A percentile compares a stretch with the other conserved stretches of the same genome.
Conservation (phyloP, 768 basidiomycete genomes). For the Mycena vitilis region DNA sequence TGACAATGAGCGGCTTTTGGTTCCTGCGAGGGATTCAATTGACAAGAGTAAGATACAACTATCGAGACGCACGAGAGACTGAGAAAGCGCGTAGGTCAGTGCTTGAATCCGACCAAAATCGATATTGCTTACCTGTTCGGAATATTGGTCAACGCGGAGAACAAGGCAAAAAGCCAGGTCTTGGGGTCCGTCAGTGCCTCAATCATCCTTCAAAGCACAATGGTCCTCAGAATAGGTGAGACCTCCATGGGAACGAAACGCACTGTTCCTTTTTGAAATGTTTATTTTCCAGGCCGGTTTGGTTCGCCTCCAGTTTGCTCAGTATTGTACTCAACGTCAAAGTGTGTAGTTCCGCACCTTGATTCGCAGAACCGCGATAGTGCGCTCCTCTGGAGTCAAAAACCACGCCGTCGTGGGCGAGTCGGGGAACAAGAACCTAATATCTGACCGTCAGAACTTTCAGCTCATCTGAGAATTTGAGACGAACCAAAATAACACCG, state of each 20-base stretch:
- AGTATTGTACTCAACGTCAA: no score
- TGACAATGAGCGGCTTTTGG: conserved; percentile 60
- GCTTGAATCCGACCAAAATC: not conserved
- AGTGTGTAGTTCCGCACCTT: conserved; percentile 51
- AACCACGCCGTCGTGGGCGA: conserved; percentile 73
- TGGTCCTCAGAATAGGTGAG: conserved; percentile 66
- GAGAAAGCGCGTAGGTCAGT: not conserved
- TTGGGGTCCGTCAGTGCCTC: conserved; percentile 66
- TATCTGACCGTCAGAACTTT: not conserved
- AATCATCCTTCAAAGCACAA: conserved; percentile 51
- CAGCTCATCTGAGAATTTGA: no score
- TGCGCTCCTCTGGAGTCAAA: conserved; percentile 62
- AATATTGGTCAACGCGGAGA: conserved; percentile 58
- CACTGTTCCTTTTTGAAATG: conserved; percentile 84
- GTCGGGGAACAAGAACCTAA: conserved; percentile 59
- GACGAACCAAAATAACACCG: conserved; percentile 55
- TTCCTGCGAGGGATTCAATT: no score
- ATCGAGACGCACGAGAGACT: not conserved
- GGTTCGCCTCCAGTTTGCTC: conserved; percentile 52
- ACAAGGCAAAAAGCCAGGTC: conserved; percentile 69
- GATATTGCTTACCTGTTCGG: conserved; percentile 46
- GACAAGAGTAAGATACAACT: not conserved
- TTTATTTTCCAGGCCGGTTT: conserved; percentile 87
- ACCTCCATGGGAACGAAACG: conserved; percentile 65
- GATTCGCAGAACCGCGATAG: conserved; percentile 61